Base-by-base conservation (phyloP, 495 filamentous ascomycete species). In the Trichoderma reesei region DNA sequence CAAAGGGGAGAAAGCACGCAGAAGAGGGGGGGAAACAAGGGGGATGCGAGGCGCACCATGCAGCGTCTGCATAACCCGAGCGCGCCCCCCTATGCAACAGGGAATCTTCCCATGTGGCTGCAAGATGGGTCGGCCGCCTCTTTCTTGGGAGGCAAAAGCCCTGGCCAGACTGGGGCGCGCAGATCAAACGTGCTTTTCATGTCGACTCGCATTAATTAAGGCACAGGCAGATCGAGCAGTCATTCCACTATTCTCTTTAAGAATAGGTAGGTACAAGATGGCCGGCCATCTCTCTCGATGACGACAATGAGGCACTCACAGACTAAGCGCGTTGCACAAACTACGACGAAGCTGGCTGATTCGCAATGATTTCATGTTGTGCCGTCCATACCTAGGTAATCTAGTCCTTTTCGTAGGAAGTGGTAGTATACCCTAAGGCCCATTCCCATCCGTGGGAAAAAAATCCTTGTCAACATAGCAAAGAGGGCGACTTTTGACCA, bases 171-270 rank as follows among this genome's bases (percentile, higher is more conserved):
- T 18, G 13, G 42, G 42, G 42, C 38, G 42, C 38, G 44, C 44
- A 18, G 51, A 56, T 56, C 51, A 56, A 39, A 18, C 44, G 44
- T 48, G 44, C 44, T 26, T n/a, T 8, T 48, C 41, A 54, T 54
- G 46, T 54, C 26, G 18, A 56, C 51, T 56, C 51, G 51, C 51
- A 56, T 56, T 56, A 56, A 56, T 56, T 56, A 56, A 56, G 51
- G 51, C 26, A 56, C 51, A 56, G 20, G 46, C 46, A 54, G 51
- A 56, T 56, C 51, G 9, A 56, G 51, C 26, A 20, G 26, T 1
- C 26, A 18, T 18, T 18, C 3, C 41, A 5, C 41, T 48, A 18
- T 48, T 8, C n/a, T 20, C n/a, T 48, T n/a, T 48, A 3, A 4
- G 51, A 34, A 56, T 18, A 31, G 51, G 51, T 18, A 31, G 51